phyloP scores from a whole-genome alignment of 495 filamentous ascomycete genomes.

The Viridothelium virens region DNA sequence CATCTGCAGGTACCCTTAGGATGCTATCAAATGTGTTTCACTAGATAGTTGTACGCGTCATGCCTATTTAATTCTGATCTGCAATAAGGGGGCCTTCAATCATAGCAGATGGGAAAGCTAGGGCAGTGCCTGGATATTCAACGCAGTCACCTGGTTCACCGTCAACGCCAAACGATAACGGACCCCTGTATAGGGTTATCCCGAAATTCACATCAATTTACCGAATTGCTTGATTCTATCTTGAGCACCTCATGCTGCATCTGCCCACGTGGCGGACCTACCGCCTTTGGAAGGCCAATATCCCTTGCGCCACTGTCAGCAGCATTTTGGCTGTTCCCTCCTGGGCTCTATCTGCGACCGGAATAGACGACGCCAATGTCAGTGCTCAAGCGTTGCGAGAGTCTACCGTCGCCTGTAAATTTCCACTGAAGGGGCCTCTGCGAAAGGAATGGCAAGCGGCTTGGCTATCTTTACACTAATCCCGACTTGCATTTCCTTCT shows the following conservation, averaged over 20 bases:
- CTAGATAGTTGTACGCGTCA: not conserved
- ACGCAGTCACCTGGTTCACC: not conserved
- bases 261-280: slow-evolving; percentile 1
- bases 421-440: slow-evolving; percentile 28
- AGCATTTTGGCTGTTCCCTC: not conserved
- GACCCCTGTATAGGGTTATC: not conserved
- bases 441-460: slow-evolving; percentile 26
- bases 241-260: not conserved
- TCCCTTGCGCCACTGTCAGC: not conserved
- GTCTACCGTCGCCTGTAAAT: slow-evolving; percentile 14
- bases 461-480: slow-evolving; percentile 36
- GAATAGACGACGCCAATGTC: not conserved
- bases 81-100: not conserved
- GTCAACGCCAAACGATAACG: slow-evolving; percentile 1
- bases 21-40: not conserved
- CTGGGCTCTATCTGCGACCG: not conserved
- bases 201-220: slow-evolving; percentile 10
- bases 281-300: slow-evolving; percentile 1
- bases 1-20: not conserved
- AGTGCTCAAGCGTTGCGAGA: not conserved
- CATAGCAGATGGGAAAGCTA: not conserved
- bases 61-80: not conserved
- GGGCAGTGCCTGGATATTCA: not conserved
- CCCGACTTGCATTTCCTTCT: not conserved
- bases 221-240: not conserved